Evolutionary conservation across 805 yeast species (phyloP), one percentile per base, ranked within the genome.

Genomic region (Suhomyces kilbournensis): DNA sequence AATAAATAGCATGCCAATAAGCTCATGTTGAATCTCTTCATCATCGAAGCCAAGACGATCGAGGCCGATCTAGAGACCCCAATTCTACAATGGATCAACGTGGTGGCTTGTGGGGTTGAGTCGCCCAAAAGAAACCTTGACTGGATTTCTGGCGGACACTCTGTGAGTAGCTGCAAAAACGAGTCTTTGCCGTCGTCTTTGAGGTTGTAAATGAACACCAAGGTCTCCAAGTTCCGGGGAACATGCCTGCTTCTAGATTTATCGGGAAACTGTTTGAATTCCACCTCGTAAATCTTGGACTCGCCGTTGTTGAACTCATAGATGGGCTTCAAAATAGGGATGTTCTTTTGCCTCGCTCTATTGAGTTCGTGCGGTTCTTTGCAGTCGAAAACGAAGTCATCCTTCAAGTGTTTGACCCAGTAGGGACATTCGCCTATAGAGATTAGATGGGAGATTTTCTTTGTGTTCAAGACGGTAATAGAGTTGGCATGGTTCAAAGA

Each of bases 51-150:
- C 44, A 74, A 65, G 4, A 72, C 68, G 44, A 74, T 65, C 10
- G 76, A 65, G 4, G 77, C 78, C n/a, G 75, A 71, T 34, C 78
- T 59, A 4, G 76, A 71, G 15, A 74, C 78, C 0, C 78, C 78
- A 43, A 74, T 73, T 25, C 69, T 64, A 56, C 78, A 74, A 55
- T 74, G 77, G 15, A 70, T 65, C 50, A 74, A 55, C 1, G 70
- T 61, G 40, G 57, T 56, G 44, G 46, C 17, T 7, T 23, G 40
- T 23, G 40, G 39, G 9, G 28, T 17, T 7, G 68, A 67, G 23
- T 60, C 52, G 10, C 58, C 60, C 25, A 70, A 54, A 19, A 67
- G 50, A 22, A 68, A 46, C 40, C 66, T 67, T n/a, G 59, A 53
- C 52, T 68, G 75, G 25, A 72, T 59, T 15, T 56, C 56, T 9